A percentile compares a stretch with the other conserved stretches of the same genome.
Conservation (phyloP, 352 stramenopile species). For the Phytophthora melonis region DNA sequence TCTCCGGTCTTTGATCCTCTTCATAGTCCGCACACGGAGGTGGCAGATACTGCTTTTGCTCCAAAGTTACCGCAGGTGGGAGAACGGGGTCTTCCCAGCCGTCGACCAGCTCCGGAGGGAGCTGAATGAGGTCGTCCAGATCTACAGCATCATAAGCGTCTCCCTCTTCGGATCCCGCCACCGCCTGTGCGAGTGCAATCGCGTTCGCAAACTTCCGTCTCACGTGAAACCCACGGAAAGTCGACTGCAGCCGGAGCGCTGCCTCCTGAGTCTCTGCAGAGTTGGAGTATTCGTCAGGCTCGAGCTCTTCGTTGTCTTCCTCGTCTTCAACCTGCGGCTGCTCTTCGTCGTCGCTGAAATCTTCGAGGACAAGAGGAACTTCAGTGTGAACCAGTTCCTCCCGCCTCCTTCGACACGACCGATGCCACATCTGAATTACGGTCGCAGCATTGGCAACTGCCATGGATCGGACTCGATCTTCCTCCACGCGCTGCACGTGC, state of each 20-base stretch:
- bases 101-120: slow-evolving; percentile 64
- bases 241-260: slow-evolving; percentile 67
- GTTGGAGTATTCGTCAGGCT: neutral
- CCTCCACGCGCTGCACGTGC: slow-evolving; percentile 2
- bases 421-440: slow-evolving; percentile 38
- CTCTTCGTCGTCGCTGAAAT: slow-evolving; percentile 33
- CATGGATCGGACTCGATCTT: slow-evolving; percentile 7
- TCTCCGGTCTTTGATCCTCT: slow-evolving; percentile 12
- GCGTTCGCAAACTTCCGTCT: slow-evolving; percentile 73
- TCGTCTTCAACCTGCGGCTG: slow-evolving; percentile 17
- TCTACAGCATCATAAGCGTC: slow-evolving; percentile 61
- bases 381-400: slow-evolving; percentile 6
- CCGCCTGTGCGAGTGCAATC: slow-evolving; percentile 53
- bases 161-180: slow-evolving; percentile 32
- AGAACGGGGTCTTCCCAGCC: slow-evolving; percentile 68
- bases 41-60: neutral
- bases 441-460: slow-evolving; percentile 21
- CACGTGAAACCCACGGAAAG: slow-evolving; percentile 75
- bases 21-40: slow-evolving; percentile 3
- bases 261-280: slow-evolving; percentile 33
- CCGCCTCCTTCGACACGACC: slow-evolving; percentile 8
- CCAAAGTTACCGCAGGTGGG: slow-evolving; percentile 7
- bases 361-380: slow-evolving; percentile 22
- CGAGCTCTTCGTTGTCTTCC: neutral
- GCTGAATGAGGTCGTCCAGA: slow-evolving; percentile 64